Conservation (phyloP, 2,329 filamentous ascomycete species). For the Clathrospora elynae region DNA sequence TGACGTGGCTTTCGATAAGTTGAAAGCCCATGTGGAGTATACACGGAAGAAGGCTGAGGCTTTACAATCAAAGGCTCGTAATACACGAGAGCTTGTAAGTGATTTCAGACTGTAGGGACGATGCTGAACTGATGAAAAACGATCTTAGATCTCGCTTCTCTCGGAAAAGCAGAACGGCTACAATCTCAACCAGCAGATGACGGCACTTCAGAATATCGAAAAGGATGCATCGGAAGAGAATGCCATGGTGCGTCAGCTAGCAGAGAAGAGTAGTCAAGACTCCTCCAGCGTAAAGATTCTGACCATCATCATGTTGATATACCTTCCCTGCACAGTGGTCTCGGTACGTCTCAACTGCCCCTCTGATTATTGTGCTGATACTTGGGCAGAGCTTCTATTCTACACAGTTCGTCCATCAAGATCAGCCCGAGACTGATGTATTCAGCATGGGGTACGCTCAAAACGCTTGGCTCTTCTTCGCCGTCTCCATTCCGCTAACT, state of each 20-base stretch:
- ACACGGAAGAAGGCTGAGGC: conserved; percentile 19
- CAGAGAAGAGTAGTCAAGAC: conserved; percentile 29
- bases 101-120: not conserved
- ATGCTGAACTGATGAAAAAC: too few relatives aligned
- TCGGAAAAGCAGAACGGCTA: conserved; percentile 23
- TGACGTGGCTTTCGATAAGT: conserved; percentile 16
- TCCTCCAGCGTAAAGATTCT: conserved; percentile 31
- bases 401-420: conserved; percentile 30
- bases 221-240: conserved; percentile 24
- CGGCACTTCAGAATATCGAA: conserved; percentile 23
- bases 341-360: conserved; percentile 19
- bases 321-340: conserved; percentile 31
- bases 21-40: conserved; percentile 16
- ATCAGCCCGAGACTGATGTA: conserved; percentile 8
- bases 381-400: conserved; percentile 32
- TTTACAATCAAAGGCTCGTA: conserved; percentile 20
- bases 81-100: conserved; percentile 18
- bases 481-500: conserved; percentile 29
- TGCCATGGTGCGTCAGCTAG: conserved; percentile 25
- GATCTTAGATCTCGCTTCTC: conserved; percentile 23
- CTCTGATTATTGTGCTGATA: not conserved
- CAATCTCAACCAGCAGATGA: conserved; percentile 28
- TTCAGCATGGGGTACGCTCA: conserved; percentile 19
- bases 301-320: conserved; percentile 34
- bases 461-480: conserved; percentile 33